Evolutionary conservation across 2,329 filamentous ascomycete species (phyloP).

Genomic region (Arthrobotrys musiformis): DNA sequence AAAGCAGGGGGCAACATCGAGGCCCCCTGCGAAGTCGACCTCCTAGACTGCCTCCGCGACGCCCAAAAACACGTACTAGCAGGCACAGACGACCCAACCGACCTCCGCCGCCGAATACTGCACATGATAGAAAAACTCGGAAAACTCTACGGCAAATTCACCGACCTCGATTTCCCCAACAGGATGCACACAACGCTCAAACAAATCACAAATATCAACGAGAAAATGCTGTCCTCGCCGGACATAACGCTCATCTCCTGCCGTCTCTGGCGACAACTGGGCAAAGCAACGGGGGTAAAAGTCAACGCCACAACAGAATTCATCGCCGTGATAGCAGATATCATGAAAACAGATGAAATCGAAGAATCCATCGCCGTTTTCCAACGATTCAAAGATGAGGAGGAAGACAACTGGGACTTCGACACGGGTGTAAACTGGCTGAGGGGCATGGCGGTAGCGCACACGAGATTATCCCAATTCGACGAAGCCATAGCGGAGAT

Average conservation of each 20-base stretch:
- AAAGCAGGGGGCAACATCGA: slow-evolving; percentile 41
- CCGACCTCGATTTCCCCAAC: slow-evolving; percentile 44
- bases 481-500: slow-evolving; percentile 37
- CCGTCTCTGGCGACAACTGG: slow-evolving; percentile 34
- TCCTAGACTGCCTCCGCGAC: slow-evolving; percentile 17
- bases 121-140: slow-evolving; percentile 28
- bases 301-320: slow-evolving; percentile 42
- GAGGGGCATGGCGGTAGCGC: slow-evolving; percentile 21
- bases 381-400: slow-evolving; percentile 44
- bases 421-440: slow-evolving; percentile 36
- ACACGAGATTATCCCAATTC: slow-evolving; percentile 32
- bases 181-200: slow-evolving; percentile 32
- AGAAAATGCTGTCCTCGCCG: slow-evolving; percentile 10
- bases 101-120: slow-evolving; percentile 14
- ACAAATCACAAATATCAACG: slow-evolving; percentile 51
- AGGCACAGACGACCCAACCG: neutral
- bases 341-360: slow-evolving; percentile 42
- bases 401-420: slow-evolving; percentile 25
- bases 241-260: slow-evolving; percentile 33
- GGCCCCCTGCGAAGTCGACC: slow-evolving; percentile 48
- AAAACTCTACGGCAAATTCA: slow-evolving; percentile 45
- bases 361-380: slow-evolving; percentile 25
- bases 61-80: slow-evolving; percentile 23
- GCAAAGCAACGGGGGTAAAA: slow-evolving; percentile 33
- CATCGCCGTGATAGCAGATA: slow-evolving; percentile 36